Conservation (phyloP, 2,329 filamentous ascomycete species). For the Apiospora malaysiana region DNA sequence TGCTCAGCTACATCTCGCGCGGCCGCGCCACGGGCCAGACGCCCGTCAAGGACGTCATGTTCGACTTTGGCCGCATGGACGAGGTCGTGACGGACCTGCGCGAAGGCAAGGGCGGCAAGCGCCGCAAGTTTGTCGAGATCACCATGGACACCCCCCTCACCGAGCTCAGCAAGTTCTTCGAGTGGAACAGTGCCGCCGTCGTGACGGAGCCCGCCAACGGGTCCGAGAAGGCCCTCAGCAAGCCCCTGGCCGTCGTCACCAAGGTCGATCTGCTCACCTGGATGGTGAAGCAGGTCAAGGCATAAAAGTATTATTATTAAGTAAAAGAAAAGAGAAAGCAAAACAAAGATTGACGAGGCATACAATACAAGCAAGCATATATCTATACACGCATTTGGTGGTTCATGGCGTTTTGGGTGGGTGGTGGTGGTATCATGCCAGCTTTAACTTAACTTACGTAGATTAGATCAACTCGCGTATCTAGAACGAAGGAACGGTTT, state of each 20-base stretch:
- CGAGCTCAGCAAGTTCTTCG: constrained; percentile 88
- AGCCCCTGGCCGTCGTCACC: constrained; percentile 88
- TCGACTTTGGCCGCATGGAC: constrained; percentile 86
- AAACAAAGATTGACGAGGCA: neutral
- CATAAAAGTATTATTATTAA: neutral
- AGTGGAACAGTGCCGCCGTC: constrained; percentile 97
- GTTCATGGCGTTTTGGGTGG: constrained; percentile 13
- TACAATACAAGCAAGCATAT: neutral
- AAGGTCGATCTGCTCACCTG: constrained; percentile 96
- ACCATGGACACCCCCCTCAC: constrained; percentile 86
- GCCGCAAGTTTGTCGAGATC: constrained; percentile 88
- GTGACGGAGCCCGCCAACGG: constrained; percentile 78
- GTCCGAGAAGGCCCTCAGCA: constrained; percentile 60
- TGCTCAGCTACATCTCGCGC: constrained; percentile 87
- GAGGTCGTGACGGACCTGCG: constrained; percentile 91
- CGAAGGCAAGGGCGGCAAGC: constrained; percentile 48
- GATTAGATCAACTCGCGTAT: constrained; percentile 31
- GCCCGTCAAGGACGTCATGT: constrained; percentile 90
- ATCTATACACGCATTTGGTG: neutral
- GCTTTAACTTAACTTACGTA: constrained; percentile 21
- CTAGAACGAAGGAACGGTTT: constrained; percentile 21
- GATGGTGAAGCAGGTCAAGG: constrained; percentile 70
- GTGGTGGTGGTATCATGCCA: constrained; percentile 19
- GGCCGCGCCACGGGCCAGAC: constrained; percentile 77
- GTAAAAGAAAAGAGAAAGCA: neutral